Percentiles rank a stretch among this genome's conserved stretches.
Evolutionary conservation across 2,329 filamentous ascomycete species (phyloP).

Genomic region (Basipetospora sp.): DNA sequence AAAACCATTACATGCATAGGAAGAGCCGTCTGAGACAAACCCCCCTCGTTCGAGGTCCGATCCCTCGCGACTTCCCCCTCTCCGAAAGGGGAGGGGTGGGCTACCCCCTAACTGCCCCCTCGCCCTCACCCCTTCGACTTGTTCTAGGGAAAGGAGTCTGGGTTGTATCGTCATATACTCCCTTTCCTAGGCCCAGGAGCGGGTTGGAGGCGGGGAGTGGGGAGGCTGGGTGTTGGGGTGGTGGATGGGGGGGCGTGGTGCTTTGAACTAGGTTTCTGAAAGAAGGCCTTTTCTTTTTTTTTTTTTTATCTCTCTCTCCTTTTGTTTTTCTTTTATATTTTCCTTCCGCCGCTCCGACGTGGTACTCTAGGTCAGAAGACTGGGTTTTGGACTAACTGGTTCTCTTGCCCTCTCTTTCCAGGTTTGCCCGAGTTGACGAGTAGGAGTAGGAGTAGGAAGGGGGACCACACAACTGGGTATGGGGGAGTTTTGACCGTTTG

Average conservation of each 20-base stretch:
- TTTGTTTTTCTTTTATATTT: not conserved
- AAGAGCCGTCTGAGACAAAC: conserved; percentile 2
- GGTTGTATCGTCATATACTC: conserved; percentile 1
- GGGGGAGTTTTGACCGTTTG: not conserved
- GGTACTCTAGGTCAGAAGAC: too few relatives aligned
- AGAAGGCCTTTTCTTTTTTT: not conserved
- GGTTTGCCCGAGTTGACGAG: too few relatives aligned
- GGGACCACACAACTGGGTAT: not conserved
- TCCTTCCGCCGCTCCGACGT: too few relatives aligned
- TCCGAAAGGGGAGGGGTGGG: too few relatives aligned
- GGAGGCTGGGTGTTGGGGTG: not conserved
- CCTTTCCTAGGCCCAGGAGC: not conserved
- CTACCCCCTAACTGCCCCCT: not conserved
- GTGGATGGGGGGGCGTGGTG: conserved; percentile 1
- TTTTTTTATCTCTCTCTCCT: not conserved
- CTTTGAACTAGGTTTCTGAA: conserved; percentile 2
- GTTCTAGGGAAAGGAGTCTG: too few relatives aligned
- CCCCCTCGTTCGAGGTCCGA: not conserved
- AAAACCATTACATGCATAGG: conserved; percentile 1
- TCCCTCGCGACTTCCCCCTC: not conserved
- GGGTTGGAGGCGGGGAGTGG: not conserved
- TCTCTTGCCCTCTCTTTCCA: too few relatives aligned
- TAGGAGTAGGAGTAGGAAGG: not conserved
- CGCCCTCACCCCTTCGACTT: too few relatives aligned
- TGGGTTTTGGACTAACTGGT: too few relatives aligned